Evolutionary conservation across 768 basidiomycete genomes (phyloP).

Genomic region (Pleurotus tuoliensis): DNA sequence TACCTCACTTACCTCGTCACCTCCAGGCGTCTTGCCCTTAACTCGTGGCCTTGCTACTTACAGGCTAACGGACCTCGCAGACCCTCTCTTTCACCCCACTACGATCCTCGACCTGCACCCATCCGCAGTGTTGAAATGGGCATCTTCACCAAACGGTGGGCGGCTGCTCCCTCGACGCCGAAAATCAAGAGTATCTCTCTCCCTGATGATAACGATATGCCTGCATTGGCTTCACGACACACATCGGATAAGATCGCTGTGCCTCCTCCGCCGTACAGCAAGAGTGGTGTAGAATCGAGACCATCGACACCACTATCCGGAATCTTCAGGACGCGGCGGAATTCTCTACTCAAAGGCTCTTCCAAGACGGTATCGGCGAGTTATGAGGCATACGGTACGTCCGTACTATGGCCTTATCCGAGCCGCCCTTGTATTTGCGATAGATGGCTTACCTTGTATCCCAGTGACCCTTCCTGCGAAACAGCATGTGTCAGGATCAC

Average conservation of each 20-base stretch:
- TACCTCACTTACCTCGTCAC: slow-evolving; percentile 7
- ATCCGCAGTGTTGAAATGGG: not conserved
- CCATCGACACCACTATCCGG: slow-evolving; percentile 3
- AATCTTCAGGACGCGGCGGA: slow-evolving; percentile 1
- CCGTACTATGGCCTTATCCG: not conserved
- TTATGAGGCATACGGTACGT: slow-evolving; percentile 3
- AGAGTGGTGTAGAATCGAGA: slow-evolving; percentile 1
- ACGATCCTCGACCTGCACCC: slow-evolving; percentile 1
- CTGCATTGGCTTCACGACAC: not conserved
- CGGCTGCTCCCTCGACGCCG: slow-evolving; percentile 6
- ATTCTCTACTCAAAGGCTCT: slow-evolving; percentile 1
- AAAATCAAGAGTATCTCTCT: slow-evolving; percentile 8
- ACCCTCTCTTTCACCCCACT: slow-evolving; percentile 5
- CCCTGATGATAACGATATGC: slow-evolving; percentile 4
- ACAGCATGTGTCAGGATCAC: not conserved
- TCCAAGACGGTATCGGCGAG: slow-evolving; percentile 2
- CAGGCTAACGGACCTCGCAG: slow-evolving; percentile 1
- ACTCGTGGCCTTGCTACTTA: slow-evolving; percentile 8
- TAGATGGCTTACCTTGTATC: not conserved
- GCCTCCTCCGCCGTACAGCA: not conserved
- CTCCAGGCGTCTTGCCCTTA: slow-evolving; percentile 5
- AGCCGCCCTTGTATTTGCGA: not conserved
- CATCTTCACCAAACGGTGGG: slow-evolving; percentile 5
- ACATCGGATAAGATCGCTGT: slow-evolving; percentile 8
- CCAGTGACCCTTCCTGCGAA: not conserved